phyloP scores from a whole-genome alignment of 2,329 filamentous ascomycete species.

The Talaromyces sp. region DNA sequence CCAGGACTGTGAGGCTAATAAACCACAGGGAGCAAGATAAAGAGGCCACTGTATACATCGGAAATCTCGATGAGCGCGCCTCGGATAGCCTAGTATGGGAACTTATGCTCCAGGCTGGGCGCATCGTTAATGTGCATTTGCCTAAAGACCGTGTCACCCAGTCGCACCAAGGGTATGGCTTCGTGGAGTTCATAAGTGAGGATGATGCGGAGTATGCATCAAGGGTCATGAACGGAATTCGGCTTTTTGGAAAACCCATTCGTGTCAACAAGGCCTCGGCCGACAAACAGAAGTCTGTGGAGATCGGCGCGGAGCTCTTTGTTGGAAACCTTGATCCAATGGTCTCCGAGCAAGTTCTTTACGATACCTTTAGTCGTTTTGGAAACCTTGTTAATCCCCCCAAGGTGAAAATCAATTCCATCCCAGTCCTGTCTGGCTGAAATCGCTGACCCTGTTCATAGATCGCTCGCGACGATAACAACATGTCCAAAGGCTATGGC shows the following conservation, averaged over 20 bases:
- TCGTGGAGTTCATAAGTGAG: conserved; percentile 96
- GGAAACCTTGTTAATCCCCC: conserved; percentile 81
- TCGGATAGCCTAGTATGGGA: conserved; percentile 91
- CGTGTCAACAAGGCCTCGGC: conserved; percentile 93
- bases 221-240: conserved; percentile 94
- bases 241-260: conserved; percentile 90
- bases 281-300: conserved; percentile 90
- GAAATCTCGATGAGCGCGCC: conserved; percentile 96
- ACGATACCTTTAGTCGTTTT: conserved; percentile 93
- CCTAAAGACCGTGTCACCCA: conserved; percentile 98
- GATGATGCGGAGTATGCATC: conserved; percentile 96
- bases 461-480: conserved; percentile 81
- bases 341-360: conserved; percentile 94
- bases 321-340: conserved; percentile 92
- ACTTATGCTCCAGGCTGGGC: conserved; percentile 95
- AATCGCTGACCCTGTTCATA: conserved; percentile 34
- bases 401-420: conserved; percentile 62
- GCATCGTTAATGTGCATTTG: conserved; percentile 96
- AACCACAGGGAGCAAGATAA: conserved; percentile 88
- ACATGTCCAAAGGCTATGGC: conserved; percentile 90
- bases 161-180: conserved; percentile 95
- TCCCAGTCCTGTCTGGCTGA: background rate
- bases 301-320: conserved; percentile 96
- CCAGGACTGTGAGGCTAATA: conserved; percentile 14
- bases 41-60: conserved; percentile 96